Base-by-base conservation (phyloP, 1,284 basidiomycete species). In the Stygiomarasmius scandens region DNA sequence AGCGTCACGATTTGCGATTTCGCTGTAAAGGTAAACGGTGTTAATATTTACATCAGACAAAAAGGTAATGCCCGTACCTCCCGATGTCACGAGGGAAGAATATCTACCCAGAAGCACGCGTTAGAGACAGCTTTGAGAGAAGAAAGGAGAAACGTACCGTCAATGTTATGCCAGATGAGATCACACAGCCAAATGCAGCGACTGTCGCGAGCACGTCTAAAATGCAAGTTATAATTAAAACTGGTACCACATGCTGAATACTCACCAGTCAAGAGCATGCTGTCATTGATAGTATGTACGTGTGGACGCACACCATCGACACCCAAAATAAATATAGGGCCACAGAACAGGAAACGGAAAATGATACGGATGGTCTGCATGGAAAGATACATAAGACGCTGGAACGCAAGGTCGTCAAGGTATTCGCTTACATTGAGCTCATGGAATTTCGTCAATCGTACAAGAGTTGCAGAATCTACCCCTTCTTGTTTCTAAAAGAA, bases 1-100 rank as follows among this genome's bases (percentile, higher is more conserved):
- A 10, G 75, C 75, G 51, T 85, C 82, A n/a, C 73, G 76, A 2
- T 71, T 69, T 1, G 77, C 73, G 29, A 85, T 83, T 70, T 90
- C 88, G 44, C 76, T 74, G 67, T n/a, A n/a, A n/a, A n/a, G n/a
- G n/a, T n/a, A n/a, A n/a, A n/a, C n/a, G n/a, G n/a, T n/a, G n/a
- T n/a, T n/a, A n/a, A n/a, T n/a, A n/a, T n/a, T n/a, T n/a, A n/a
- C n/a, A n/a, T n/a, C n/a, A n/a, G n/a, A n/a, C n/a, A n/a, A n/a
- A n/a, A n/a, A n/a, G n/a, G n/a, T n/a, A n/a, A n/a, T n/a, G n/a
- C n/a, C n/a, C n/a, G n/a, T n/a, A n/a, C n/a, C n/a, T n/a, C n/a
- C 87, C 81, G 52, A 85, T 77, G 2, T 85, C 87, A 23, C 89
- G 86, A 29, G 89, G 89, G 72, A 91, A 91, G 77, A 91, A 91